A percentile compares a stretch with the other conserved stretches of the same genome.
phyloP scores from a whole-genome alignment of 1,284 basidiomycete genomes.

The Athelia psychrophila region DNA sequence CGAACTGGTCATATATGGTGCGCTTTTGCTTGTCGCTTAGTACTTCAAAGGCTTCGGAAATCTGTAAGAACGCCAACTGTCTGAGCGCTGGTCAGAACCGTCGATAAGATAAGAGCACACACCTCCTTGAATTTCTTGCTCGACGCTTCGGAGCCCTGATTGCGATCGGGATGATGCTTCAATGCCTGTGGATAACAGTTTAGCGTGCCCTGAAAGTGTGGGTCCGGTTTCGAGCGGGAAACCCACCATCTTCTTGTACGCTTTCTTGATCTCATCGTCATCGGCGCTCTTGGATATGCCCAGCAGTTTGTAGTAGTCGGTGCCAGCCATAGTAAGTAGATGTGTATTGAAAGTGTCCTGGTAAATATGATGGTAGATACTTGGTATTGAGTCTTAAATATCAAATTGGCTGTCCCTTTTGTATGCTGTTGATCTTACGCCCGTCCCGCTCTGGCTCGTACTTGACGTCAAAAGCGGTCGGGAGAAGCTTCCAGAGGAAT shows the following conservation, averaged over 20 bases:
- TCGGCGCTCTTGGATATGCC: constrained; percentile 71
- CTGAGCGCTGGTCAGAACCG: background rate
- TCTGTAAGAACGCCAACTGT: constrained; percentile 42
- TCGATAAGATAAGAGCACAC: constrained; percentile 11
- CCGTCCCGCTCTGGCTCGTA: background rate
- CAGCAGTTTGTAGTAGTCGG: constrained; percentile 82
- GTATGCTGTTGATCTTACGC: background rate
- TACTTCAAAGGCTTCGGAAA: constrained; percentile 97
- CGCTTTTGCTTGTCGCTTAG: constrained; percentile 93
- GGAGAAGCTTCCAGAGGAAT: background rate
- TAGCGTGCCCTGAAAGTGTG: constrained; percentile 25
- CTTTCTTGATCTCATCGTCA: constrained; percentile 86
- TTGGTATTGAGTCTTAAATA: background rate
- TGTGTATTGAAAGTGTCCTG: background rate
- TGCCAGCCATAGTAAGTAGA: constrained; percentile 29
- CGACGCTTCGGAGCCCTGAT: constrained; percentile 79
- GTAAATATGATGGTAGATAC: background rate
- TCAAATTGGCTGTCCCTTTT: background rate
- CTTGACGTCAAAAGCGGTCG: background rate
- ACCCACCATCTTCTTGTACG: constrained; percentile 76
- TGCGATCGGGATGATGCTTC: constrained; percentile 93
- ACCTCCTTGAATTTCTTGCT: constrained; percentile 94
- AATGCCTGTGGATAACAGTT: constrained; percentile 53
- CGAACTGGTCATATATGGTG: constrained; percentile 91
- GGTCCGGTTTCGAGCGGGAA: too few relatives aligned